Percentiles rank a stretch among this genome's conserved stretches.
phyloP scores from a whole-genome alignment of 495 filamentous ascomycete species.

The Hypoxylon fragiforme region DNA sequence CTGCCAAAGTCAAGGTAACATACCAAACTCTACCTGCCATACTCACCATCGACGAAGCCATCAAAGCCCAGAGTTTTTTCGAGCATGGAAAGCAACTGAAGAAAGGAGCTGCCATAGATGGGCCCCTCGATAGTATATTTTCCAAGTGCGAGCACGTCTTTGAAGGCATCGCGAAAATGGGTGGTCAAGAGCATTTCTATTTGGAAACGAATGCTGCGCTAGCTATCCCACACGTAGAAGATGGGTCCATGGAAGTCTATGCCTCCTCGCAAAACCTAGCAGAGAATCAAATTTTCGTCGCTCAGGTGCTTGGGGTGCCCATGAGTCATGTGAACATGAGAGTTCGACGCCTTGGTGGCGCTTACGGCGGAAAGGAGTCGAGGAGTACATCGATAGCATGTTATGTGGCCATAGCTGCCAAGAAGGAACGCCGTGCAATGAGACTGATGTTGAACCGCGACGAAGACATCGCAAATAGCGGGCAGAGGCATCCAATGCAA shows the following conservation, averaged over 20 bases:
- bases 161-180: conserved; percentile 71
- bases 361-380: conserved; percentile 85
- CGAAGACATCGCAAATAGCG: conserved; percentile 81
- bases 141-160: conserved; percentile 68
- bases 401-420: conserved; percentile 73
- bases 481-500: conserved; percentile 82
- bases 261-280: conserved; percentile 75
- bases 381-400: conserved; percentile 75
- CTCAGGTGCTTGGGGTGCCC: conserved; percentile 73
- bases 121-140: conserved; percentile 61
- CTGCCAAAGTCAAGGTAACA: conserved; percentile 71
- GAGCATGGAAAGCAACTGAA: conserved; percentile 73
- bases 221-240: conserved; percentile 76
- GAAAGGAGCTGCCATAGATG: conserved; percentile 59
- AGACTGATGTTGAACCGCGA: conserved; percentile 87
- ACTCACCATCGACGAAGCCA: conserved; percentile 75
- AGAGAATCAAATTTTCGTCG: conserved; percentile 68
- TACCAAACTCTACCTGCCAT: conserved; percentile 82
- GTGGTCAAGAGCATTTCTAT: conserved; percentile 90
- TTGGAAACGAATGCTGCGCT: conserved; percentile 80
- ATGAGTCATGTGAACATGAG: conserved; percentile 78
- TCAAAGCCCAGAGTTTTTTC: conserved; percentile 67
- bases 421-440: conserved; percentile 72
- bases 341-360: conserved; percentile 81
- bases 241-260: conserved; percentile 83